These are phyloP conservation scores for Opeltia flavorubescens DNA, from an alignment of 495 filamentous ascomycete species.

Conservation along the genomic window DNA sequence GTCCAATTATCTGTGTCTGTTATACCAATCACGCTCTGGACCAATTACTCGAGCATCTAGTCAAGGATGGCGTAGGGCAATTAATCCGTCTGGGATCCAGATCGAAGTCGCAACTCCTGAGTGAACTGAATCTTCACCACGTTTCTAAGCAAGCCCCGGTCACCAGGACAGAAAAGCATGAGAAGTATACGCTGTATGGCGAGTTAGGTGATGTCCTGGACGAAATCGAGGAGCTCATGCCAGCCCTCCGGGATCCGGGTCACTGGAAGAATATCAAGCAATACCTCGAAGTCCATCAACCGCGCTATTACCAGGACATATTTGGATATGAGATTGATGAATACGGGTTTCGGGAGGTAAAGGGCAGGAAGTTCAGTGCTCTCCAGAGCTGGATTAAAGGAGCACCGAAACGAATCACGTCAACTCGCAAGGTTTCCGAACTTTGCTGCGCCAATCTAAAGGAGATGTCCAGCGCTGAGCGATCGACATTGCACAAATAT, in stretches of 20 bases:
- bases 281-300: conserved; percentile 10
- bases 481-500: conserved; percentile 17
- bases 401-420: conserved; percentile 6
- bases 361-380: conserved; percentile 4
- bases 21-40: conserved; percentile 68
- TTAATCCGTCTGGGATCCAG: conserved; percentile 57
- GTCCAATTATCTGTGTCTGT: conserved; percentile 51
- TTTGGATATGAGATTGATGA: conserved; percentile 15
- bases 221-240: conserved; percentile 3
- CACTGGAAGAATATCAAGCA: conserved; percentile 7
- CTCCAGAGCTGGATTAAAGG: conserved; percentile 9
- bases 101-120: conserved; percentile 41
- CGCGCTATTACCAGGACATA: conserved; percentile 15
- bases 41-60: conserved; percentile 52
- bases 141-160: conserved; percentile 7
- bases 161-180: conserved; percentile 11
- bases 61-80: conserved; percentile 37
- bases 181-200: conserved; percentile 2
- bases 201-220: neutral
- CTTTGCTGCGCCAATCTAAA: conserved; percentile 12
- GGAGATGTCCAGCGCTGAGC: conserved; percentile 17
- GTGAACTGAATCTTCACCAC: conserved; percentile 12
- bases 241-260: conserved; percentile 3
- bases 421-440: conserved; percentile 5
- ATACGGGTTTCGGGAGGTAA: conserved; percentile 16